Evolutionary conservation across 2,329 filamentous ascomycete genomes (phyloP).

Genomic region (Xylogone sp.): DNA sequence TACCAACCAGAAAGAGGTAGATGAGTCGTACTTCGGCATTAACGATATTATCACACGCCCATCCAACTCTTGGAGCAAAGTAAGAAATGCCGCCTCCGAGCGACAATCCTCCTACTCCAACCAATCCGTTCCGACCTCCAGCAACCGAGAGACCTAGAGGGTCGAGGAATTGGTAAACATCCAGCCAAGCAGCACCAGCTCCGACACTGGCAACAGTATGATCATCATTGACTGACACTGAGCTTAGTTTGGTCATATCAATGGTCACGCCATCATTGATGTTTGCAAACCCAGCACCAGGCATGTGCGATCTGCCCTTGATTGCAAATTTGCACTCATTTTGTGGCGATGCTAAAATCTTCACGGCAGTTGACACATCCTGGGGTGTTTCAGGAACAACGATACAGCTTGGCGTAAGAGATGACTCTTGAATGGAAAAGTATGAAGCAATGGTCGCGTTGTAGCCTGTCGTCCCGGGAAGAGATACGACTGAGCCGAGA

Average conservation of each 20-base stretch:
- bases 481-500: constrained; percentile 4
- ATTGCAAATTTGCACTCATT: constrained; percentile 5
- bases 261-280: constrained; percentile 9
- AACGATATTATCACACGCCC: constrained; percentile 16
- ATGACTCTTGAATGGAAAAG: not conserved
- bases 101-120: constrained; percentile 1
- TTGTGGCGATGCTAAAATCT: not conserved
- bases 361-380: constrained; percentile 4
- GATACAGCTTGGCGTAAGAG: constrained; percentile 3
- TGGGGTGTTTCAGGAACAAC: constrained; percentile 1
- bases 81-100: constrained; percentile 9
- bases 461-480: constrained; percentile 3
- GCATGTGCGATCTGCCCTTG: constrained; percentile 2
- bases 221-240: not conserved
- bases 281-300: constrained; percentile 4
- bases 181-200: constrained; percentile 2
- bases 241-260: constrained; percentile 6
- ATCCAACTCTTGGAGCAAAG: constrained; percentile 13
- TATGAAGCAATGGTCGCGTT: not conserved
- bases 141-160: not conserved
- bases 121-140: not conserved
- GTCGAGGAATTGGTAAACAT: constrained; percentile 4
- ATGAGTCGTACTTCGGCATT: constrained; percentile 18
- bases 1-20: not conserved
- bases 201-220: constrained; percentile 2